Evolutionary conservation across 371 early-diverging fungal genomes (phyloP), one percentile per base, ranked within the genome.

Genomic region (Quaeritorhiza haematococci): DNA sequence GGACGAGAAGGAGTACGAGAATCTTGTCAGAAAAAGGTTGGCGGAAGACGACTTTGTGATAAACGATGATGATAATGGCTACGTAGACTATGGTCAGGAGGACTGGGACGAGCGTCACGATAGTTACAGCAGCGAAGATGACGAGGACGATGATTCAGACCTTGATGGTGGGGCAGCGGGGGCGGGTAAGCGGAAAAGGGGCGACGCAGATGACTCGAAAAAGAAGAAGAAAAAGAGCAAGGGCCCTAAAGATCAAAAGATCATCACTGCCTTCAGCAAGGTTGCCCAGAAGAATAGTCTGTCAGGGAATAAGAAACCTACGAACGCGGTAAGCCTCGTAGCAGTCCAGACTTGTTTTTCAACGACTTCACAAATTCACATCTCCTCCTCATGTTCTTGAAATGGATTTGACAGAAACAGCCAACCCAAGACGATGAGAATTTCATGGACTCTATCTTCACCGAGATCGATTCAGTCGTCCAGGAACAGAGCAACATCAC

Each of bases 41-140:
- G 63, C 72, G 29, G 63, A 35, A 79, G 84, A 87, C 30, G 85
- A 90, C 47, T 93, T 92, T 75, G 85, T 90, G 3, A 86, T 81
- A 28, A 89, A 90, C 61, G 93, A 89, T 59, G 91, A 95, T 56
- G 86, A 87, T n/a, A 75, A 74, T 6, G 92, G 89, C 15, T 90
- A 91, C 48, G 76, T 78, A n/a, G 91, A 88, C 55, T 67, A 85
- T 58, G 90, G 84, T 1, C 69, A 71, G 13, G 82, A 85, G 30
- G 84, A 86, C 43, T 78, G 80, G 59, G 80, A 79, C 17, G 63
- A 69, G 28, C 54, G 58, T 17, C 35, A 51, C 10, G 55, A 27
- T 15, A 56, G 30, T 17, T 55, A 59, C 28, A 64, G 60, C 15
- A 60, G 62, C 10, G 64, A 66, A n/a, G 57, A 49, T 33, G 67